These are phyloP conservation scores for Aspergillus aculeatus DNA, from an alignment of 2,329 filamentous ascomycete species.

Conservation along the genomic window DNA sequence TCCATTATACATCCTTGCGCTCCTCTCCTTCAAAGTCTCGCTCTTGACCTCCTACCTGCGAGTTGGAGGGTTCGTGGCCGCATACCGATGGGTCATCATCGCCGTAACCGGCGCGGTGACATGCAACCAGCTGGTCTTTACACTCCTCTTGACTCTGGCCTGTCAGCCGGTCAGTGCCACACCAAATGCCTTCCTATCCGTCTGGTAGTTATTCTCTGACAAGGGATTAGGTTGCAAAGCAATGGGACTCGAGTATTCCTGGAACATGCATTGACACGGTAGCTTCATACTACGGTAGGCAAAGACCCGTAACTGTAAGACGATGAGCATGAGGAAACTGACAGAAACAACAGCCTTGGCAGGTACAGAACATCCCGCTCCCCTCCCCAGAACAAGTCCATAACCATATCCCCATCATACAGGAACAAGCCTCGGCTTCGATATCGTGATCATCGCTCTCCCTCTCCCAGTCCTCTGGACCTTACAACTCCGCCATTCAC, in stretches of 20 bases:
- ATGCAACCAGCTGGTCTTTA: slow-evolving; percentile 41
- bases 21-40: slow-evolving; percentile 51
- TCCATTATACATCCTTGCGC: slow-evolving; percentile 27
- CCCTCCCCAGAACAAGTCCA: not conserved
- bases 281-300: slow-evolving; percentile 45
- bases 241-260: slow-evolving; percentile 23
- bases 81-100: slow-evolving; percentile 37
- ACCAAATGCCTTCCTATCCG: not conserved
- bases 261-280: slow-evolving; percentile 43
- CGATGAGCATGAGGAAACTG: not conserved
- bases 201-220: not conserved
- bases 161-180: slow-evolving; percentile 28
- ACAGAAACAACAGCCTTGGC: slow-evolving; percentile 4
- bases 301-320: too few species aligned
- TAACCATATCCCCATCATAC: not conserved
- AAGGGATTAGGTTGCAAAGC: not conserved
- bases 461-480: slow-evolving; percentile 25
- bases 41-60: slow-evolving; percentile 49
- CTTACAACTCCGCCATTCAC: slow-evolving; percentile 16
- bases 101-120: slow-evolving; percentile 36
- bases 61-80: slow-evolving; percentile 42
- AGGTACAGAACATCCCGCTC: not conserved
- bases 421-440: slow-evolving; percentile 25
- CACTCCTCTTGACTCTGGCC: slow-evolving; percentile 26
- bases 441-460: slow-evolving; percentile 25